Base-by-base conservation (phyloP, 768 basidiomycete genomes). In the Krasilnikovozyma curviuscula region DNA sequence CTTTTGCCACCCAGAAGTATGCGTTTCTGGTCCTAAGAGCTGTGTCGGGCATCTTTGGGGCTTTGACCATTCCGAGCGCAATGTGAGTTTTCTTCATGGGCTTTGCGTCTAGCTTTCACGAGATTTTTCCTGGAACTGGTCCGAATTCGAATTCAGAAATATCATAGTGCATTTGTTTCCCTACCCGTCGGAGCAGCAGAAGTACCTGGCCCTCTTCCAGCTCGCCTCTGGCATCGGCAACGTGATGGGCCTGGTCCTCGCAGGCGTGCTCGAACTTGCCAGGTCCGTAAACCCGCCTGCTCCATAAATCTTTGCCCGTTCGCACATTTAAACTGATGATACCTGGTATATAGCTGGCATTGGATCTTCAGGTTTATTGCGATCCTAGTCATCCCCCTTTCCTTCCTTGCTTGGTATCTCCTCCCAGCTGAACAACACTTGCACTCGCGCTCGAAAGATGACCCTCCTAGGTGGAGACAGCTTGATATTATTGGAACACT, bases 301-400 rank as follows among this genome's bases (percentile, higher is more conserved):
- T 2, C 38, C 45, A n/a, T n/a, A n/a, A n/a, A n/a, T n/a, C n/a
- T n/a, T n/a, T n/a, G n/a, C n/a, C n/a, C n/a, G n/a, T n/a, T n/a
- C n/a, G n/a, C n/a, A n/a, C n/a, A n/a, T n/a, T n/a, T n/a, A n/a
- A n/a, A n/a, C n/a, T n/a, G n/a, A n/a, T n/a, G n/a, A n/a, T n/a
- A n/a, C n/a, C n/a, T n/a, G n/a, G n/a, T n/a, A n/a, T n/a, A n/a
- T n/a, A n/a, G n/a, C 31, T 63, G 62, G 61, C 44, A 59, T 37
- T 63, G 62, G 62, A 61, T 58, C 41, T 63, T 63, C 56, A 44
- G 62, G 30, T 63, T 63, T 54, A 32, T 61, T 54, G 55, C 53
- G 1, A 54, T 59, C 47, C 48, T 55, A 38, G 32, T 54, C 28
- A 55, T 53, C 10, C 59, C 58, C 19, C 57, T 57, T 49, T 43